phyloP scores from a whole-genome alignment of 495 filamentous ascomycete genomes.

The Neurospora hispaniola region DNA sequence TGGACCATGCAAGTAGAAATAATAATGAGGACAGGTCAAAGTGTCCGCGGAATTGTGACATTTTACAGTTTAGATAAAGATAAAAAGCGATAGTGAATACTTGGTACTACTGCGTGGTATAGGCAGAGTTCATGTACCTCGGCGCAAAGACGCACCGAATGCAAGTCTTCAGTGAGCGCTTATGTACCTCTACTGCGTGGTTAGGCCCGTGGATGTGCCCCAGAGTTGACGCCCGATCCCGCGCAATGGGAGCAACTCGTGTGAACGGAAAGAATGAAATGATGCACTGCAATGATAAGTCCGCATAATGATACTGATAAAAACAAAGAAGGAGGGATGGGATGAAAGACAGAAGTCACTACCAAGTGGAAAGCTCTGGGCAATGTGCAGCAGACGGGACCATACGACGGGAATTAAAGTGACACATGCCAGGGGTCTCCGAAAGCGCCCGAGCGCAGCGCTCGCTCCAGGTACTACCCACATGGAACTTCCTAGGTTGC shows the following conservation, averaged over 20 bases:
- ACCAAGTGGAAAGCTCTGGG: not conserved
- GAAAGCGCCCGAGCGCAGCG: not conserved
- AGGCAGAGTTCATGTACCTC: not conserved
- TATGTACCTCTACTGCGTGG: not conserved
- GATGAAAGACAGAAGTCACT: not conserved
- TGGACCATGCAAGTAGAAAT: no score
- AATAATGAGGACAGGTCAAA: not conserved
- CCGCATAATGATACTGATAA: not conserved
- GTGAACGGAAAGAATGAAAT: not conserved
- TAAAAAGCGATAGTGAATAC: not conserved
- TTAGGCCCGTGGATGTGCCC: not conserved
- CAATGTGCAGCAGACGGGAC: not conserved
- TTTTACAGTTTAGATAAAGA: no score
- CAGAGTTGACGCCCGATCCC: not conserved
- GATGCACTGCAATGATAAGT: not conserved
- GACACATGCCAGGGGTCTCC: not conserved
- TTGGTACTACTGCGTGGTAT: not conserved
- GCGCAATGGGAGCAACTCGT: not conserved
- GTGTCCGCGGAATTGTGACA: not conserved
- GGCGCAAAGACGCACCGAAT: not conserved
- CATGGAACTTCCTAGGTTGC: not conserved
- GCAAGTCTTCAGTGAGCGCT: not conserved
- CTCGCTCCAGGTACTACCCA: not conserved
- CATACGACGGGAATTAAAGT: not conserved
- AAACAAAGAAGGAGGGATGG: not conserved